phyloP scores from a whole-genome alignment of 768 basidiomycete species.

The Collybia nuda region DNA sequence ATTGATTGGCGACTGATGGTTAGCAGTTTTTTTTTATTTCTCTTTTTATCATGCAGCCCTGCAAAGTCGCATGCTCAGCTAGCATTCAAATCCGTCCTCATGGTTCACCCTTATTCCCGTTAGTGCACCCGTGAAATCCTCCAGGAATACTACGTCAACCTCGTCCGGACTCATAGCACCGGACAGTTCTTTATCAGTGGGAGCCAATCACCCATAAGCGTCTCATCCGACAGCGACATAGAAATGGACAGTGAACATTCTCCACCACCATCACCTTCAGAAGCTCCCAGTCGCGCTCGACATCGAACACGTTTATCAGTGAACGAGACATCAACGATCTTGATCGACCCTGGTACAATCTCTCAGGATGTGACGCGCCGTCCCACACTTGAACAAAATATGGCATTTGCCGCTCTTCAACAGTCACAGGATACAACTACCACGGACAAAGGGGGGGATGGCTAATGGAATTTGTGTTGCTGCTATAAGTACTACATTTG shows the following conservation, averaged over 20 bases:
- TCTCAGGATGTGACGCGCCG: constrained; percentile 47
- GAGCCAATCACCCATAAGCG: constrained; percentile 31
- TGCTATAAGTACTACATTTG: constrained; percentile 14
- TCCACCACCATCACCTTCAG: constrained; percentile 50
- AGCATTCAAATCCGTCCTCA: constrained; percentile 22
- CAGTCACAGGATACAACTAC: constrained; percentile 37
- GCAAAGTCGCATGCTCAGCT: constrained; percentile 10
- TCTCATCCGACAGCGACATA: constrained; percentile 52
- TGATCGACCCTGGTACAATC: constrained; percentile 37
- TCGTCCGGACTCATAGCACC: constrained; percentile 80
- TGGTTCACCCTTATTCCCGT: constrained; percentile 24
- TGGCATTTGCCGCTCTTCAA: constrained; percentile 75
- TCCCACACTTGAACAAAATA: constrained; percentile 80
- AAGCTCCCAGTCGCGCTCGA: constrained; percentile 16
- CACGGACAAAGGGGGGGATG: constrained; percentile 11
- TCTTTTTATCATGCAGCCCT: constrained; percentile 13
- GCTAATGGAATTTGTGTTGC: constrained; percentile 3
- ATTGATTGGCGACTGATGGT: constrained; percentile 97
- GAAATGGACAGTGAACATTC: constrained; percentile 57
- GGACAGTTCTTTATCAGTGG: constrained; percentile 56
- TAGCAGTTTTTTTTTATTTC: constrained; percentile 39
- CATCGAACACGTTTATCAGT: constrained; percentile 21
- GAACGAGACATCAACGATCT: constrained; percentile 39
- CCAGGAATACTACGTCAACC: constrained; percentile 92
- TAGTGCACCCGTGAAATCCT: constrained; percentile 91